Conservation (phyloP, 202 grass and related monocot species). For the Bolboschoenoplectus hybrid region DNA sequence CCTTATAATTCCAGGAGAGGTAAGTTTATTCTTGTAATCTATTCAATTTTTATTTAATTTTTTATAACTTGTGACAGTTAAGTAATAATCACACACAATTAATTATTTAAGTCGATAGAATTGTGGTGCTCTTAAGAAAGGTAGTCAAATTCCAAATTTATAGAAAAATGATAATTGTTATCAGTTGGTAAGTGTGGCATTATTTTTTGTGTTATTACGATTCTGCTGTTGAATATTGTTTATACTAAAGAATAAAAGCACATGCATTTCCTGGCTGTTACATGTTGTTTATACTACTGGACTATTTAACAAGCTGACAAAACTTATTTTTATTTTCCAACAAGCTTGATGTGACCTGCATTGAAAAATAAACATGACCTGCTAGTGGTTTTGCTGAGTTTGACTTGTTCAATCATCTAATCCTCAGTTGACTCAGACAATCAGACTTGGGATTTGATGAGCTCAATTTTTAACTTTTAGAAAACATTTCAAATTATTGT, state of each 20-base stretch:
- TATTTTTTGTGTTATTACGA: neutral
- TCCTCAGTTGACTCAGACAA: neutral
- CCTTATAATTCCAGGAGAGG: slow-evolving; percentile 43
- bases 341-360: neutral
- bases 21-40: slow-evolving; percentile 20
- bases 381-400: neutral
- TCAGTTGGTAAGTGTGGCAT: neutral
- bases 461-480: neutral
- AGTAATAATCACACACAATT: neutral
- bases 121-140: neutral
- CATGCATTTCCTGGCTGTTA: neutral
- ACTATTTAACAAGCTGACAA: neutral
- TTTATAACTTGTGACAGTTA: neutral
- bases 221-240: neutral
- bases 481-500: neutral
- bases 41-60: neutral
- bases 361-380: neutral
- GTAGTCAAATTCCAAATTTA: neutral
- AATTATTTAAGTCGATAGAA: neutral
- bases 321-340: neutral
- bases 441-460: neutral
- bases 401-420: slow-evolving; percentile 8
- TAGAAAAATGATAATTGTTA: neutral
- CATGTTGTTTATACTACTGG: neutral
- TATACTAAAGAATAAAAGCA: neutral